phyloP scores from a whole-genome alignment of 495 filamentous ascomycete species.

The Trichodelitschia bisporula region DNA sequence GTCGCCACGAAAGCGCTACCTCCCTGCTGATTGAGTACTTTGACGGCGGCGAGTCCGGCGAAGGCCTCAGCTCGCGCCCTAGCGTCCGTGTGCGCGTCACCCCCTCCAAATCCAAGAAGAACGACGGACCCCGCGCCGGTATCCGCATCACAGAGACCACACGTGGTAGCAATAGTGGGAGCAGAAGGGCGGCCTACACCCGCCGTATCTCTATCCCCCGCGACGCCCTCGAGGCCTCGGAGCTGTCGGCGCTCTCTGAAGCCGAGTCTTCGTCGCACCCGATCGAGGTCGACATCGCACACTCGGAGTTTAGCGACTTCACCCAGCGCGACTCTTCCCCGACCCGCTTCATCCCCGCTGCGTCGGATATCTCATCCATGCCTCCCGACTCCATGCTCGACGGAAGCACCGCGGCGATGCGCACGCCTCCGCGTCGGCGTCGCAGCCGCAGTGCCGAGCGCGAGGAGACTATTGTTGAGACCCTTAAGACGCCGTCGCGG shows the following conservation, averaged over 20 bases:
- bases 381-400: conserved; percentile 80
- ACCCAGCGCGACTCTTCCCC: conserved; percentile 23
- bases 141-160: conserved; percentile 65
- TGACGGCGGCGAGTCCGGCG: conserved; percentile 47
- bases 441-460: conserved; percentile 23
- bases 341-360: conserved; percentile 26
- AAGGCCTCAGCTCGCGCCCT: conserved; percentile 38
- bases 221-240: conserved; percentile 28
- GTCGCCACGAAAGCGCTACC: conserved; percentile 47
- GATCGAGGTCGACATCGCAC: conserved; percentile 65
- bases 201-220: conserved; percentile 32
- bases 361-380: conserved; percentile 74
- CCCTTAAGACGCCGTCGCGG: conserved; percentile 35
- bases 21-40: conserved; percentile 97
- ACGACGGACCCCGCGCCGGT: conserved; percentile 20
- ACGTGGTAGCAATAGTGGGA: no score
- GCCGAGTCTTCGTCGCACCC: conserved; percentile 39
- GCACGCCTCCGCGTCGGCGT: conserved; percentile 23
- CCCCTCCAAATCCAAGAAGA: conserved; percentile 33
- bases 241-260: conserved; percentile 41
- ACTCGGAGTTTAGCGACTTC: conserved; percentile 28
- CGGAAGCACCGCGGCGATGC: conserved; percentile 14
- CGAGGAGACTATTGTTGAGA: conserved; percentile 26
- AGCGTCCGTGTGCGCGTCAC: conserved; percentile 91
- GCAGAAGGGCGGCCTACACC: conserved; percentile 37